Conservation (phyloP, 768 basidiomycete genomes). For the Gloeostereum incarnatum region DNA sequence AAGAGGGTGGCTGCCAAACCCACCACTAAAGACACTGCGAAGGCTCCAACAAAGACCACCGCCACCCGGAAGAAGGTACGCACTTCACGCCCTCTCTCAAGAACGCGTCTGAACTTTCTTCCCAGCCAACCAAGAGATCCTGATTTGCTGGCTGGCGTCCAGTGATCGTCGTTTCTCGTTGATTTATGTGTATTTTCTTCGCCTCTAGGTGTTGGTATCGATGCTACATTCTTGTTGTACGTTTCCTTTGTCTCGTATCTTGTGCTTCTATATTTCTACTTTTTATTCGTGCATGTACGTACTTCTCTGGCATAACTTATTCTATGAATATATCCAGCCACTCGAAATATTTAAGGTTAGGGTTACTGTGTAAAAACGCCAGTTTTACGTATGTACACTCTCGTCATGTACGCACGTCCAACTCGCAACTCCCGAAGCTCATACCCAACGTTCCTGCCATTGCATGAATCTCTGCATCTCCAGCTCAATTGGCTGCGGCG, state of each 20-base stretch:
- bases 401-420: too few species aligned
- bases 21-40: conserved; percentile 10
- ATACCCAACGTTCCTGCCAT: conserved; percentile 65
- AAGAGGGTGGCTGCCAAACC: conserved; percentile 19
- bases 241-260: neutral
- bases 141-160: conserved; percentile 10
- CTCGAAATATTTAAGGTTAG: too few species aligned
- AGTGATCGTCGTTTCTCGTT: conserved; percentile 12
- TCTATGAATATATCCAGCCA: too few species aligned
- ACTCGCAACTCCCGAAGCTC: conserved; percentile 38
- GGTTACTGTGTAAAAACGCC: too few species aligned
- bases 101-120: neutral
- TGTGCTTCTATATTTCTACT: neutral
- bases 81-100: neutral
- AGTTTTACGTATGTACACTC: too few species aligned
- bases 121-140: conserved; percentile 20
- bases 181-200: neutral
- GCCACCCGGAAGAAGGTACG: conserved; percentile 23
- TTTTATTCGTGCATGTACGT: too few species aligned
- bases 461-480: conserved; percentile 47
- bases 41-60: conserved; percentile 15
- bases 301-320: too few species aligned
- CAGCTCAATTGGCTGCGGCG: conserved; percentile 49
- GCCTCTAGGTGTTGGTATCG: neutral
- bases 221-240: neutral